Conservation (phyloP, 768 basidiomycete species). For the Roridomyces roridus region DNA sequence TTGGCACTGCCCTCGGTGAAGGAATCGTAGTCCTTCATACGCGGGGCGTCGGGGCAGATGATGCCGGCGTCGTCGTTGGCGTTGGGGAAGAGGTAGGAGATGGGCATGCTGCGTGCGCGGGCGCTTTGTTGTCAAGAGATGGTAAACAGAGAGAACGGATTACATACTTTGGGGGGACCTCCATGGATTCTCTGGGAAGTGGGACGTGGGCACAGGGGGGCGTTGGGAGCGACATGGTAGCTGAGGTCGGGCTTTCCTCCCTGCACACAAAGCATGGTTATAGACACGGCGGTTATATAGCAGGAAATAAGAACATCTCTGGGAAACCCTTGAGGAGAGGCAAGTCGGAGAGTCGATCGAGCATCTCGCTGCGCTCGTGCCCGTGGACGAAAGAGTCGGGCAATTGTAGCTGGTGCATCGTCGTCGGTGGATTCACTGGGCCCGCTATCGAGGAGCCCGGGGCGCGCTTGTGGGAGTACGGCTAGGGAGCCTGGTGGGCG, state of each 20-base stretch:
- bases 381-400: background rate
- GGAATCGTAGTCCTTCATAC: constrained; percentile 61
- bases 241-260: constrained; percentile 25
- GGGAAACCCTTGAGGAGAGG: constrained; percentile 26
- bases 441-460: background rate
- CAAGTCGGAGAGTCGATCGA: constrained; percentile 21
- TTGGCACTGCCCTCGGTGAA: constrained; percentile 64
- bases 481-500: constrained; percentile 1
- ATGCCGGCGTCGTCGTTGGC: constrained; percentile 29
- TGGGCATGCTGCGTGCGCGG: constrained; percentile 13
- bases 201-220: constrained; percentile 16
- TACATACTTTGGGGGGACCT: constrained; percentile 15
- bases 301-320: constrained; percentile 20
- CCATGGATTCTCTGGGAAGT: constrained; percentile 11
- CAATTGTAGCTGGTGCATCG: constrained; percentile 7
- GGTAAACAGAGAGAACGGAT: background rate
- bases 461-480: background rate
- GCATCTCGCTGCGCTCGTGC: constrained; percentile 19
- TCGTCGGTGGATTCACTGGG: background rate
- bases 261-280: constrained; percentile 15
- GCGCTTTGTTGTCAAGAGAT: constrained; percentile 13
- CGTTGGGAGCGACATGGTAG: constrained; percentile 26
- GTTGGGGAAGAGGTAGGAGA: constrained; percentile 21
- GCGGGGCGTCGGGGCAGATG: constrained; percentile 49
- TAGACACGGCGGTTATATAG: background rate